These are phyloP conservation scores for Pythium aphanidermatum DNA, from an alignment of 352 stramenopile species.

Conservation along the genomic window DNA sequence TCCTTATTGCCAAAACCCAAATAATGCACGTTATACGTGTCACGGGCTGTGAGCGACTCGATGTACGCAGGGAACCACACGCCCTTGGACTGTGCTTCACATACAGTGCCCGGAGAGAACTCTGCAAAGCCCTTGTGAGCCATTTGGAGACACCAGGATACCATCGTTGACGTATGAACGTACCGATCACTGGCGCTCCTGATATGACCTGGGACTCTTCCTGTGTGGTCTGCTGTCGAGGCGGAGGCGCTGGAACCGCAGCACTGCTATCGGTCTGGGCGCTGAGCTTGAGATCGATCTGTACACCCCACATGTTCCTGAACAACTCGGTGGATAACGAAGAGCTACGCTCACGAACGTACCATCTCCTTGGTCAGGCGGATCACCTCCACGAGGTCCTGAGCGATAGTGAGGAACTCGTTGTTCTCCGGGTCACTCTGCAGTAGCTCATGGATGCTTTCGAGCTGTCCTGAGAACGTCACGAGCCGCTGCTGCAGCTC, in stretches of 20 bases:
- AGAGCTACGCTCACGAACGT: not conserved
- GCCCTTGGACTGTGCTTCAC: constrained; percentile 56
- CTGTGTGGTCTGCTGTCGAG: not conserved
- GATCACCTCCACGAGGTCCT: constrained; percentile 80
- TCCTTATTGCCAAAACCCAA: constrained; percentile 64
- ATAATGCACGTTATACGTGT: constrained; percentile 69
- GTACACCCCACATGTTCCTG: too few relatives aligned
- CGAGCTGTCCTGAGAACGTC: constrained; percentile 76
- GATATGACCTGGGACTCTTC: too few relatives aligned
- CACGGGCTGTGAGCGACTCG: constrained; percentile 41
- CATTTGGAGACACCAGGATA: not conserved
- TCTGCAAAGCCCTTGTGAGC: too few relatives aligned
- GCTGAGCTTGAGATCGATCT: constrained; percentile 25
- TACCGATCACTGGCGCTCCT: not conserved
- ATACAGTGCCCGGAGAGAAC: constrained; percentile 41
- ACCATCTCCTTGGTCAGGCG: constrained; percentile 83
- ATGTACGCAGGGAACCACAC: constrained; percentile 68
- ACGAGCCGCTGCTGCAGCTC: constrained; percentile 73
- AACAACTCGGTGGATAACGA: too few relatives aligned
- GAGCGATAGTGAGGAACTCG: constrained; percentile 72
- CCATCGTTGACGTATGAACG: not conserved
- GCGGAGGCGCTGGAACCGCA: not conserved
- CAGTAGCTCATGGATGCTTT: constrained; percentile 76
- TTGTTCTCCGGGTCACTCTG: constrained; percentile 58
- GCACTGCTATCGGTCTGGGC: not conserved